A percentile compares a stretch with the other conserved stretches of the same genome.
Evolutionary conservation across 306 rosid species (phyloP).

Genomic region (Abrus pulchellus): DNA sequence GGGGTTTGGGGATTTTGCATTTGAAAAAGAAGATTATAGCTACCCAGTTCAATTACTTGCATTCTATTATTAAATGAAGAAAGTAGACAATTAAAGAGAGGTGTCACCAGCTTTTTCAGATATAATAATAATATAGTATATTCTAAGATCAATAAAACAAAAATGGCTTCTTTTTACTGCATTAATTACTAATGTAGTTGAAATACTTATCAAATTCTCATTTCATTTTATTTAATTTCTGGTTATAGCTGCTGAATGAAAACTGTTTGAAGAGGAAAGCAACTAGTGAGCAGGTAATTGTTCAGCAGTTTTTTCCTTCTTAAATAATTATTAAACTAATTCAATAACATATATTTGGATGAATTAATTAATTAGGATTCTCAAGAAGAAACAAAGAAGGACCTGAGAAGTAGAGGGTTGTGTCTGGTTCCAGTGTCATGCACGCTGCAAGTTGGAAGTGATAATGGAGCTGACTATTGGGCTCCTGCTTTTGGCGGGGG

Average conservation of each 20-base stretch:
- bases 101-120: constrained; percentile 51
- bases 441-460: constrained; percentile 93
- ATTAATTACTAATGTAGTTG: constrained; percentile 7
- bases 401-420: constrained; percentile 90
- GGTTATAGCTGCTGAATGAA: constrained; percentile 73
- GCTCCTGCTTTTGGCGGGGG: constrained; percentile 87
- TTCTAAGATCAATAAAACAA: constrained; percentile 30
- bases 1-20: constrained; percentile 48
- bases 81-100: constrained; percentile 41
- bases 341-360: not conserved
- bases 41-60: constrained; percentile 15
- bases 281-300: constrained; percentile 59
- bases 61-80: constrained; percentile 45
- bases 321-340: not conserved
- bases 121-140: constrained; percentile 13
- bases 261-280: constrained; percentile 86
- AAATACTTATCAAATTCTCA: constrained; percentile 20
- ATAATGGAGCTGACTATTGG: constrained; percentile 99
- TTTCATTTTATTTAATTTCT: constrained; percentile 34
- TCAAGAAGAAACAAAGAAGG: constrained; percentile 75
- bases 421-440: constrained; percentile 98
- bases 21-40: constrained; percentile 36
- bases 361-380: constrained; percentile 53
- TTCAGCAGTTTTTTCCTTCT: not conserved
- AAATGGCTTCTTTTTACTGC: not conserved